Evolutionary conservation across 2,329 filamentous ascomycete species (phyloP), one percentile per base, ranked within the genome.

Genomic region (Pseudofabraea citricarpa): DNA sequence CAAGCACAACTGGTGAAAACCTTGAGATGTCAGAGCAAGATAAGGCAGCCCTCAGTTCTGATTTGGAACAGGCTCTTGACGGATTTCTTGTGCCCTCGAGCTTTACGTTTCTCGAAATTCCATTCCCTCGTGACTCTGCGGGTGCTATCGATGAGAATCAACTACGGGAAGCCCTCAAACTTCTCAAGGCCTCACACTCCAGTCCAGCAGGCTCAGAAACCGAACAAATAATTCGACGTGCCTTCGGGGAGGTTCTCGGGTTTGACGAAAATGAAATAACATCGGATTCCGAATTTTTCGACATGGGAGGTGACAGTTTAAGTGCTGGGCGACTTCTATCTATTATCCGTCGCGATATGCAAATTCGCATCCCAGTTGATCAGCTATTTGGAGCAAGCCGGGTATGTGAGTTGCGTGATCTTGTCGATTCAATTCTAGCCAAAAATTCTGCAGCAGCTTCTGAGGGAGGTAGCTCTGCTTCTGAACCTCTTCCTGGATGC

Each of bases 231-330:
- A 65, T 77, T 3, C 61, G 64, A 6, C 63, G 64, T 10, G 59
- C 69, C 1, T 76, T 77, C 43, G 68, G 71, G 6, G 56, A 66
- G 3, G 64, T 75, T 2, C 61, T 79, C 9, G 60, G 63, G 3
- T 62, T 68, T 10, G 56, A 62, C 1, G 52, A 60, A 1, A 56
- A 58, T 3, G 67, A 73, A 2, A 60, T 77, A 10, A 53, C 61
- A 1, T 47, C 54, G 0, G 56, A 65, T 2, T 68, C 69, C 0
- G 71, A 76, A 53, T 77, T 77, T 52, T 77, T 77, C 51, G 63
- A 64, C 10, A 63, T 75, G 13, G 74, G 74, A 5, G 74, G 76
- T 15, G 74, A 79, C 51, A 77, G 73, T 26, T 63, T 80, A 36
- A 65, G 65, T 16, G 75, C 75, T 23, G 76, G 75, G 2, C 66